Evolutionary conservation across 1,139 yeast species (phyloP), one percentile per base, ranked within the genome.

Genomic region (Cylindricascospora bacillispora): DNA sequence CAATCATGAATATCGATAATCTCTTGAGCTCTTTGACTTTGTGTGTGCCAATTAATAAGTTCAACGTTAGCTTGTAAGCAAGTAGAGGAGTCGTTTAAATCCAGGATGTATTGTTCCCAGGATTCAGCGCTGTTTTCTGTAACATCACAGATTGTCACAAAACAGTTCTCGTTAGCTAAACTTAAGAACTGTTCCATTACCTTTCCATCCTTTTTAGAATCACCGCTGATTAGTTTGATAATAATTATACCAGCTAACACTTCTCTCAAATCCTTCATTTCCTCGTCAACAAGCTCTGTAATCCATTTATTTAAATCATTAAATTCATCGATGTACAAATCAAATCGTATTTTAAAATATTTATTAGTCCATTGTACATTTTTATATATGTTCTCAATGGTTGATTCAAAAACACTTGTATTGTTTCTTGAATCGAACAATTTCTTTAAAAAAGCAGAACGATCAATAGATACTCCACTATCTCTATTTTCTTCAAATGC

Each of bases 271-370:
- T 44, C 53, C 3, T 35, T 33, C 25, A 40, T 52, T 13, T 50
- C 56, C 2, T 35, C 36, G 5, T 33, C 22, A 2, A 14, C 11
- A 26, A 52, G 41, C 11, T 52, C 56, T 1, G 23, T 18, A 2
- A 42, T 13, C 60, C 60, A 56, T 7, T 34, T 35, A 1, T 33
- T 30, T 13, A 54, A 24, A 12, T 30, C 33, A 6, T 38, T 45
- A 22, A 32, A 40, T 5, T 39, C 43, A 31, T 54, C 60, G n/a
- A 56, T 35, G 40, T 56, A 56, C 2, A 53, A 33, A 25, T 54
- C 59, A 14, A 42, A 39, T 1, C 22, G 20, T 1, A 45, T 38
- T 7, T 35, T 24, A 32, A 51, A 55, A 35, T 56, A 56, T 35
- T 49, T 54, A 5, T 51, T 56, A 10, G 29, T 33, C 55, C 56